Conservation (phyloP, 2,329 filamentous ascomycete genomes). For the Nemania serpens region DNA sequence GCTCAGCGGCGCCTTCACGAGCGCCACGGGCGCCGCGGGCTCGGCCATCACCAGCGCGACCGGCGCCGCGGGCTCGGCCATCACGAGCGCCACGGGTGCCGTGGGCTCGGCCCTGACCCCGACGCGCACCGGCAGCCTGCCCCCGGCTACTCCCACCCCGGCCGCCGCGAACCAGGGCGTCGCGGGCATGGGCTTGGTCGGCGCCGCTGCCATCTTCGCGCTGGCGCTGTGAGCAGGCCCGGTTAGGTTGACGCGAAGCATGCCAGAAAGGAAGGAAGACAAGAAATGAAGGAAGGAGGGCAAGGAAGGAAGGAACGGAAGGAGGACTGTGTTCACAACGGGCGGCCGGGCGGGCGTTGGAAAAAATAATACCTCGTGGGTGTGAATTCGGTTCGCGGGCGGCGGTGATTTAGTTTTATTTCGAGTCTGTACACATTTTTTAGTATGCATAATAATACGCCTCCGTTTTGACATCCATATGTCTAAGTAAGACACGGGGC, state of each 20-base stretch:
- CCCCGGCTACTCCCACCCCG: constrained; percentile 12
- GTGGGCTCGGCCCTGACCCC: not conserved
- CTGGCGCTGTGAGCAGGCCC: constrained; percentile 43
- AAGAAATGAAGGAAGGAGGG: not conserved
- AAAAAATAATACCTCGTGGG: too few relatives aligned
- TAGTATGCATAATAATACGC: too few relatives aligned
- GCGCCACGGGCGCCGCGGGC: not conserved
- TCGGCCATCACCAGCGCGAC: not conserved
- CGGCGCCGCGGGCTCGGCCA: not conserved
- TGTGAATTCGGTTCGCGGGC: too few relatives aligned
- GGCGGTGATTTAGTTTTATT: too few relatives aligned
- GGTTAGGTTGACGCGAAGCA: too few relatives aligned
- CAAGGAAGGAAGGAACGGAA: not conserved
- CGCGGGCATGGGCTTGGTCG: constrained; percentile 40
- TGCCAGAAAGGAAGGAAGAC: too few relatives aligned
- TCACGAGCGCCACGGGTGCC: constrained; percentile 5
- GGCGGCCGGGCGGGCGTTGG: too few relatives aligned
- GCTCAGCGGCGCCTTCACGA: constrained; percentile 8
- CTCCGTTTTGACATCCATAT: too few relatives aligned
- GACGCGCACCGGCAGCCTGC: not conserved
- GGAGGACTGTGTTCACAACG: not conserved
- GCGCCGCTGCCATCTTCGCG: constrained; percentile 39
- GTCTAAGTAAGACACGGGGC: too few relatives aligned
- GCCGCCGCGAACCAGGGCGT: constrained; percentile 35
- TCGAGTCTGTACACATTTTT: too few relatives aligned